Evolutionary conservation across 1,284 basidiomycete genomes (phyloP), one percentile per base, ranked within the genome.

Genomic region (Takashimella koratensis): DNA sequence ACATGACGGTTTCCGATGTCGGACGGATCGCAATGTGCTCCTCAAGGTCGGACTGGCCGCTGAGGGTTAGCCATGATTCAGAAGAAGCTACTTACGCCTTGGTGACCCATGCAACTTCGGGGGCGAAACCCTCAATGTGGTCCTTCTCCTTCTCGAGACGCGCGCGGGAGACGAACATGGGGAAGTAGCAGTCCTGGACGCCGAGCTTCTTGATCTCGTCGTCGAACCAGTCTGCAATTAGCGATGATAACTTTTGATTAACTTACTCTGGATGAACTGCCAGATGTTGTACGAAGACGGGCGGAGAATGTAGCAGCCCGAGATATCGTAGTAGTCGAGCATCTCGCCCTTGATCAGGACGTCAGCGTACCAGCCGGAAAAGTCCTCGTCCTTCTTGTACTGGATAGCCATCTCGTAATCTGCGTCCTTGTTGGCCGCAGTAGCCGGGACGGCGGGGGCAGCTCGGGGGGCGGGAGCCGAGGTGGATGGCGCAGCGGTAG

Each of bases 91-190:
- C 88, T 73, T 70, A 92, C 88, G 95, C 95, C 77, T 84, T 83
- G 43, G 96, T 99, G 51, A 99, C 96, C 96, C 95, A 99, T 23
- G 95, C 96, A 30, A 99, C 96, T 77, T 99, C 95, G 1, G 95
- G 94, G 58, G 95, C 96, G 76, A 99, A 99, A n/a, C 95, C 95
- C 74, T 98, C 96, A 60, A 99, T 93, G 76, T 99, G 95, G 68
- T 98, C 88, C 80, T 98, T 98, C 76, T 99, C 95, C 46, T 88
- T 83, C 77, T 99, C 94, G 51, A 99, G 83, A 36, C 96, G 90
- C 57, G 90, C 90, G 53, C 83, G 78, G 0, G 93, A 96, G 48
- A 99, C 90, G 68, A 98, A 98, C 92, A 98, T 97, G 13, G 95
- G 96, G 83, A 99, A 99, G 74, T 97, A 99, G 43, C 92, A 87